phyloP scores from a whole-genome alignment of 2,329 filamentous ascomycete species.

The Sclerotinia nivalis region DNA sequence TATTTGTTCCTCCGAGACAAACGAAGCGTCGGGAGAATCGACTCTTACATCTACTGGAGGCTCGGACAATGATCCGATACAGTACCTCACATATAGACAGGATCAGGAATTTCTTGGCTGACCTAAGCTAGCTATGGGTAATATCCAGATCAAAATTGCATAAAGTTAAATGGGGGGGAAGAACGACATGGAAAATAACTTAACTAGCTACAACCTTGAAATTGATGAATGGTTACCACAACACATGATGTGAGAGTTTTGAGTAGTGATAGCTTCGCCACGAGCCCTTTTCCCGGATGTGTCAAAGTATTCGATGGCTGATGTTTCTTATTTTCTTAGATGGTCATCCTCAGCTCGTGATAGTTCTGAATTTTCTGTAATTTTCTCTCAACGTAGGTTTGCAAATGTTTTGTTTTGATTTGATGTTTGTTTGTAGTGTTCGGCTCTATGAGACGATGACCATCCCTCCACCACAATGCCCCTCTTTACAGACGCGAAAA shows the following conservation, averaged over 20 bases:
- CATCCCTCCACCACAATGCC: constrained; percentile 10
- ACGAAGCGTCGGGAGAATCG: constrained; percentile 12
- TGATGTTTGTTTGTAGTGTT: constrained; percentile 5
- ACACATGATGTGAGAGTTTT: constrained; percentile 13
- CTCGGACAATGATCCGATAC: constrained; percentile 15
- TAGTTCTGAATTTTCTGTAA: constrained; percentile 2
- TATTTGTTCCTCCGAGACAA: constrained; percentile 24
- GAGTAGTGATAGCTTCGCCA: constrained; percentile 16
- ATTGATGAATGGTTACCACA: constrained; percentile 9
- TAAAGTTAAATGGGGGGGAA: constrained; percentile 5
- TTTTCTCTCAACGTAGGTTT: constrained; percentile 16
- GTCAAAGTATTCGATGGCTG: constrained; percentile 14
- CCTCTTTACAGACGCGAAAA: constrained; percentile 5
- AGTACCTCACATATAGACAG: constrained; percentile 21
- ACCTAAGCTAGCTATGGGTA: constrained; percentile 6
- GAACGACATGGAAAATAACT: not conserved
- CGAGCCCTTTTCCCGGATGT: constrained; percentile 7
- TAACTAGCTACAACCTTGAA: constrained; percentile 9
- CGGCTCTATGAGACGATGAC: constrained; percentile 11
- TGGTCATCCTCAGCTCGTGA: constrained; percentile 19
- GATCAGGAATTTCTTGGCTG: constrained; percentile 9
- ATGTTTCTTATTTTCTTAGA: constrained; percentile 5
- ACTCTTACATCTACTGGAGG: constrained; percentile 11
- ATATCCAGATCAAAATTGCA: constrained; percentile 12
- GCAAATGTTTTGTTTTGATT: constrained; percentile 21